Conservation (phyloP, 2,329 filamentous ascomycete species). For the Botryotinia convoluta region DNA sequence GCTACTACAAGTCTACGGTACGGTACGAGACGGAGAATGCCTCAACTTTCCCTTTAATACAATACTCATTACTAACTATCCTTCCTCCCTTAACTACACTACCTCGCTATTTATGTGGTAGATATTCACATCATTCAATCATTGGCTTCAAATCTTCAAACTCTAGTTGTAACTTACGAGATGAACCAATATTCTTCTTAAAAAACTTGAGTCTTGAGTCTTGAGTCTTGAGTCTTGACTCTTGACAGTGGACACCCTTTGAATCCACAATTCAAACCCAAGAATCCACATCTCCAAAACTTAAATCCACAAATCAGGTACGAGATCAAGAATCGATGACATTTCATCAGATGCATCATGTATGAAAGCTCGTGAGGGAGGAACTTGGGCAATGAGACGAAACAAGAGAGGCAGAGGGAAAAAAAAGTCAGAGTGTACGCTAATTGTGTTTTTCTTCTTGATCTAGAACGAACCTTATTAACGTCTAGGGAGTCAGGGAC, state of each 20-base stretch:
- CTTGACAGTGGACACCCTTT: background rate
- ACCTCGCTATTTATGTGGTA: background rate
- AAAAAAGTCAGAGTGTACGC: constrained; percentile 1
- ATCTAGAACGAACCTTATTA: background rate
- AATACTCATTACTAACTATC: background rate
- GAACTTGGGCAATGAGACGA: background rate
- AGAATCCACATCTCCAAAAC: background rate
- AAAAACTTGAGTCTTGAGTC: background rate
- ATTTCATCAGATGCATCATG: background rate
- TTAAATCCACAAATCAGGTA: constrained; percentile 5
- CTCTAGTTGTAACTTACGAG: background rate
- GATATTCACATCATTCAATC: background rate
- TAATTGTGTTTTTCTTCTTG: background rate
- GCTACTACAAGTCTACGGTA: background rate
- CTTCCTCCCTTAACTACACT: background rate
- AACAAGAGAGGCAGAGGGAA: background rate
- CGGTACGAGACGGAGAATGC: background rate
- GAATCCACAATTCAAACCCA: background rate
- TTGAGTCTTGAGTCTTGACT: background rate
- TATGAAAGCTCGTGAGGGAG: background rate
- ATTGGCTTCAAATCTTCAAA: background rate
- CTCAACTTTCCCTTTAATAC: background rate
- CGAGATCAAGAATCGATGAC: background rate
- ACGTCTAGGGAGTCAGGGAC: background rate
- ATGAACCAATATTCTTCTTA: background rate